phyloP scores from a whole-genome alignment of 306 rosid species.

The Cucurbita maxima region DNA sequence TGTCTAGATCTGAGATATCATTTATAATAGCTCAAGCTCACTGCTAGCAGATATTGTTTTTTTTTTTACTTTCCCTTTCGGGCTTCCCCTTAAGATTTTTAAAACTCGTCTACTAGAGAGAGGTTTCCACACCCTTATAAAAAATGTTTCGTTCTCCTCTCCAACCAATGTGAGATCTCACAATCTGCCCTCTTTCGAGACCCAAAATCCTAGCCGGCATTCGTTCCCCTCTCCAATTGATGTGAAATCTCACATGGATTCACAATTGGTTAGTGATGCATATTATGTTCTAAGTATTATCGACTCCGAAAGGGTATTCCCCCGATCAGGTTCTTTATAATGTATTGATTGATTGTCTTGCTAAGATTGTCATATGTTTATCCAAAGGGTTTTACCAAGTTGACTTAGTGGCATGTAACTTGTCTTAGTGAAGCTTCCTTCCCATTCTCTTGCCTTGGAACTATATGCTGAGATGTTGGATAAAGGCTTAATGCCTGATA shows the following conservation, averaged over 20 bases:
- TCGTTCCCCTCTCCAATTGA: conserved; percentile 17
- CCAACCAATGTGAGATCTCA: no score
- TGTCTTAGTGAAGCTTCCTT: conserved; percentile 26
- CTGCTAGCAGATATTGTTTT: no score
- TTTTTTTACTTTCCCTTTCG: no score
- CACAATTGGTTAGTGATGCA: conserved; percentile 27
- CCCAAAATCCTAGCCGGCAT: no score
- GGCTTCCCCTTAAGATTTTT: no score
- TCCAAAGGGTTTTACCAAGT: conserved; percentile 28
- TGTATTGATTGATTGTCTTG: conserved; percentile 42
- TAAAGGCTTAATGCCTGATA: conserved; percentile 38
- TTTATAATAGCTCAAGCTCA: no score
- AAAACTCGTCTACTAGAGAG: no score
- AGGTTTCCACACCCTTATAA: no score
- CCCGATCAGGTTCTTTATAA: conserved; percentile 41
- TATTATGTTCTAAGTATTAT: conserved; percentile 16
- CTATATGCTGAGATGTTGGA: conserved; percentile 30
- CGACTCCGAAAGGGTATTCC: conserved; percentile 24
- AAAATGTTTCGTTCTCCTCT: no score
- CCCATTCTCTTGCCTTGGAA: conserved; percentile 24
- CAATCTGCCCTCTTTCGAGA: no score
- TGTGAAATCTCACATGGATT: conserved; percentile 34
- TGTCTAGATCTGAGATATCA: no score
- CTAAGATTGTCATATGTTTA: conserved; percentile 23
- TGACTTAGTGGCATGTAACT: conserved; percentile 45